Conservation (phyloP, 306 rosid genomes). For the Gillenia trifoliata region DNA sequence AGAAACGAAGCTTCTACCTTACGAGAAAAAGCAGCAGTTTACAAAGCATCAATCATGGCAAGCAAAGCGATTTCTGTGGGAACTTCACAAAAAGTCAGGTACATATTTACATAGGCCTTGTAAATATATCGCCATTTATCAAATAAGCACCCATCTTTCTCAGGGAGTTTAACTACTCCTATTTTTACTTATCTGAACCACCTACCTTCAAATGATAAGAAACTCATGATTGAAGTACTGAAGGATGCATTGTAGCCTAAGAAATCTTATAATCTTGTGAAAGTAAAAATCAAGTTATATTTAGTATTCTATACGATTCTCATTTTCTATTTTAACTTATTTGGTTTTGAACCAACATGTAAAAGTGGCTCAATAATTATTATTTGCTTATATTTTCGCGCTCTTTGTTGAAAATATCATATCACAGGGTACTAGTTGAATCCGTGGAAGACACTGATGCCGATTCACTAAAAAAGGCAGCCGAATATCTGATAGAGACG, state of each 20-base stretch:
- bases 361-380: background rate
- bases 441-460: conserved; percentile 79
- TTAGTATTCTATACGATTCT: background rate
- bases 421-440: conserved; percentile 72
- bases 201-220: background rate
- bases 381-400: background rate
- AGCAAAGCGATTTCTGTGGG: conserved; percentile 62
- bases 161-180: background rate
- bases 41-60: conserved; percentile 68
- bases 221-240: background rate
- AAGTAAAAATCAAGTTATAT: background rate
- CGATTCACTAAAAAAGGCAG: conserved; percentile 79
- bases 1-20: conserved; percentile 68
- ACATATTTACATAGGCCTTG: background rate
- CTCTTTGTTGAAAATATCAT: background rate
- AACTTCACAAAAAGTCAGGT: conserved; percentile 65
- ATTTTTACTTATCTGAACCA: background rate
- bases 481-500: conserved; percentile 66
- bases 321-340: background rate
- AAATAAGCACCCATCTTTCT: background rate
- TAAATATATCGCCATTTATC: background rate
- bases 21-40: conserved; percentile 74
- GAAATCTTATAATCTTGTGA: background rate
- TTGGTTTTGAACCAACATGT: background rate
- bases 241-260: background rate